phyloP scores from a whole-genome alignment of 2,329 filamentous ascomycete species.

The Zymoseptoria crescenta region DNA sequence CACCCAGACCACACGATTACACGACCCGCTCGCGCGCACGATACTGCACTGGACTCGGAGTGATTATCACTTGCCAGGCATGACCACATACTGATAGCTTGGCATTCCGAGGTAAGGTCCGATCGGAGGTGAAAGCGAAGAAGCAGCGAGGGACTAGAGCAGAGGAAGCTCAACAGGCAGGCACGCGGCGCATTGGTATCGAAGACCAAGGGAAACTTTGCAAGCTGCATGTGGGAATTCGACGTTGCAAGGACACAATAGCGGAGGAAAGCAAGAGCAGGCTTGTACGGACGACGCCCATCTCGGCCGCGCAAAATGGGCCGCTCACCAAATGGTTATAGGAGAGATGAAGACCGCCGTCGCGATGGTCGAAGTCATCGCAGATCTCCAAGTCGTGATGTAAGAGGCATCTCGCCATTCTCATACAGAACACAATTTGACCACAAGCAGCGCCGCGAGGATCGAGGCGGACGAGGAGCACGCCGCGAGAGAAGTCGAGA shows the following conservation, averaged over 20 bases:
- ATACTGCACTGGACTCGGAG: neutral
- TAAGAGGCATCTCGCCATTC: neutral
- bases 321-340: constrained; percentile 19
- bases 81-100: neutral
- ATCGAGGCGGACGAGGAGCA: constrained; percentile 11
- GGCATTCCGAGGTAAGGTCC: constrained; percentile 2
- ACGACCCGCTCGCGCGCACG: neutral
- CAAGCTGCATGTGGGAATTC: neutral
- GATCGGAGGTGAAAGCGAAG: neutral
- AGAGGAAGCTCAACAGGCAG: neutral
- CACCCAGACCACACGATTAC: neutral
- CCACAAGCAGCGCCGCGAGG: constrained; percentile 7
- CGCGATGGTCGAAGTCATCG: constrained; percentile 12
- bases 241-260: neutral
- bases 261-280: constrained; percentile 4
- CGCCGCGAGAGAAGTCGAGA: constrained; percentile 15
- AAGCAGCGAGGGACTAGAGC: neutral
- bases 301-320: constrained; percentile 15
- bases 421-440: constrained; percentile 2
- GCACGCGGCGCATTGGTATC: neutral
- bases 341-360: constrained; percentile 16
- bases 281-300: constrained; percentile 6
- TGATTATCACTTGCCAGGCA: neutral
- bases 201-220: neutral
- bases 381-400: constrained; percentile 5